Conservation (phyloP, 2,329 filamentous ascomycete genomes). For the Talaromyces rugulosus region DNA sequence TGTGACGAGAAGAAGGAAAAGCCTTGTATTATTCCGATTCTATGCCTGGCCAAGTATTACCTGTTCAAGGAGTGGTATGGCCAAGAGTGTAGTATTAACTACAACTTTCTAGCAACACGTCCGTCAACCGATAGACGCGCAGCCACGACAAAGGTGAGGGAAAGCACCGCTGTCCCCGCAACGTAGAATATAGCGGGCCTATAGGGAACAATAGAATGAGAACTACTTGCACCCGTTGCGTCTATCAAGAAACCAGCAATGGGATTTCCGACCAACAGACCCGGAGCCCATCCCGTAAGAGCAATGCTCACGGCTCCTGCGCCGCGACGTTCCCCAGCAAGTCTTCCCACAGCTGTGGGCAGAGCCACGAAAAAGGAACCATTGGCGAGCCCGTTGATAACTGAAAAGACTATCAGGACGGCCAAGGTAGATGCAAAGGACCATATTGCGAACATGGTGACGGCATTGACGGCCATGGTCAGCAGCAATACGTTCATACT, state of each 20-base stretch:
- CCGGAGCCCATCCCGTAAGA: not conserved
- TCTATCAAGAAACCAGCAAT: constrained; percentile 1
- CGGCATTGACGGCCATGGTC: not conserved
- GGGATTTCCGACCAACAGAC: not conserved
- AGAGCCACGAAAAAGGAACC: not conserved
- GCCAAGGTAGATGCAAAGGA: not conserved
- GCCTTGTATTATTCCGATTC: too few species aligned
- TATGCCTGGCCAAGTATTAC: too few species aligned
- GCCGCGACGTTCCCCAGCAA: not conserved
- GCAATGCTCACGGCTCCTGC: not conserved
- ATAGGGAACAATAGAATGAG: not conserved
- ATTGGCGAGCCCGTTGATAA: constrained; percentile 3
- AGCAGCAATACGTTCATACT: not conserved
- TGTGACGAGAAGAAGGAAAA: too few species aligned
- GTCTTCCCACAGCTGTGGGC: constrained; percentile 2
- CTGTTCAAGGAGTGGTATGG: too few species aligned
- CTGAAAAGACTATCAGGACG: not conserved
- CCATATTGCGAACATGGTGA: constrained; percentile 1
- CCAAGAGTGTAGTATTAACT: constrained; percentile 10
- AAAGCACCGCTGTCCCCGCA: not conserved
- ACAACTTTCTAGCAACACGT: not conserved
- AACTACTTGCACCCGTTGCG: not conserved
- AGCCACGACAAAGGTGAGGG: not conserved
- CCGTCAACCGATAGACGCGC: not conserved
- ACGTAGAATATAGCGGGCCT: not conserved